These are phyloP conservation scores for Aspergillus ochraceus DNA, from an alignment of 2,329 filamentous ascomycete species.

Conservation along the genomic window DNA sequence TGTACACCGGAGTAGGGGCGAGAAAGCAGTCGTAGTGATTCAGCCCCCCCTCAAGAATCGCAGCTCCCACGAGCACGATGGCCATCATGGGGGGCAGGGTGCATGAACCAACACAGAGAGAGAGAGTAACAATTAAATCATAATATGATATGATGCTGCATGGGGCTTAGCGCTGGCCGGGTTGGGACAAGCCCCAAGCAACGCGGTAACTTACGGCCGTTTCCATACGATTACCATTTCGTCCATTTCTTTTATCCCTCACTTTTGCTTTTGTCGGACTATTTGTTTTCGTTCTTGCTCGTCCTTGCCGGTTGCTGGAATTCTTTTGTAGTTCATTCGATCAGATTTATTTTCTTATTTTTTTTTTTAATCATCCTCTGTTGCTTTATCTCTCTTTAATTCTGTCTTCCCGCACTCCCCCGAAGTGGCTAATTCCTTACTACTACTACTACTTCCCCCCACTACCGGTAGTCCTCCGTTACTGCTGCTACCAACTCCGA, in stretches of 20 bases:
- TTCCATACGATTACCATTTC: slow-evolving; percentile 12
- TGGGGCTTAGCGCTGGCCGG: background rate
- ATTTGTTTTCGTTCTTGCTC: background rate
- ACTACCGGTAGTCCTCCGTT: slow-evolving; percentile 11
- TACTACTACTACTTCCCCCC: slow-evolving; percentile 9
- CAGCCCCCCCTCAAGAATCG: too few relatives aligned
- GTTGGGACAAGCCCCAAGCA: background rate
- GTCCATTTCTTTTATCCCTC: slow-evolving; percentile 5
- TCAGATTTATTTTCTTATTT: background rate
- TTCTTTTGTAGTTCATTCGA: background rate
- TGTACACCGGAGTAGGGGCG: too few relatives aligned
- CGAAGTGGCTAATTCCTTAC: background rate
- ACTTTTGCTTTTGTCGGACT: background rate
- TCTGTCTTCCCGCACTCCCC: background rate
- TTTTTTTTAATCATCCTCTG: background rate
- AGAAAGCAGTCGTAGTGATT: too few relatives aligned
- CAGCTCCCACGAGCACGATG: too few relatives aligned
- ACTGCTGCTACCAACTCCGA: background rate
- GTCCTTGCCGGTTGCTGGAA: background rate
- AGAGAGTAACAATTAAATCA: too few relatives aligned
- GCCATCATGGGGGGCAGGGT: too few relatives aligned
- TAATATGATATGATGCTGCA: background rate
- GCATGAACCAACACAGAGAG: too few relatives aligned
- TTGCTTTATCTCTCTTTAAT: background rate
- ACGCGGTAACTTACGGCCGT: slow-evolving; percentile 8